Evolutionary conservation across 2,329 filamentous ascomycete genomes (phyloP), one percentile per base, ranked within the genome.

Genomic region (Paracamarosporium sp.): DNA sequence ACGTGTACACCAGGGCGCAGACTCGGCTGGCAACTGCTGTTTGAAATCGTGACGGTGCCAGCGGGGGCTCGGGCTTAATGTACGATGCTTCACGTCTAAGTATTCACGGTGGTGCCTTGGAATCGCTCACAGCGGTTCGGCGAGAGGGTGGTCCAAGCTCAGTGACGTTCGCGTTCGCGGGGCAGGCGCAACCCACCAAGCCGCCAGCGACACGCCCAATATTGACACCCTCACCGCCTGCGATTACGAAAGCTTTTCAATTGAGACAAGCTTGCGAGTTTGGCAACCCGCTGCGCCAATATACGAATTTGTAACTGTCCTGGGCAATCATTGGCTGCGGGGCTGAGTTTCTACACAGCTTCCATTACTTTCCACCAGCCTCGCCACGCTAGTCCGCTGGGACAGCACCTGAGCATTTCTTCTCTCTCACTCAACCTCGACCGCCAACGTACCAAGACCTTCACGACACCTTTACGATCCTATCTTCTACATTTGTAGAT

Each of bases 361-460:
- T 76, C 74, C 68, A 76, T 75, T 73, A 56, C 69, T 67, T 76
- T 76, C 74, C 67, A 69, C 60, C 57, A 64, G 63, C 64, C 62
- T 65, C 61, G 60, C 47, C 59, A 68, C 71, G 72, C 72, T 75
- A 75, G 71, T 70, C 68, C 61, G 63, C 70, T 43, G 41, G 68
- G 33, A 27, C 40, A 64, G 63, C 67, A 68, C 58, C 60, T 62
- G 63, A 59, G 64, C 71, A 74, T 72, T 76, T 75, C 73, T 75
- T 70, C 73, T 62, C 53, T 67, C 63, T 68, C 67, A 63, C 61
- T 60, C 61, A 56, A 60, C 62, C 60, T 68, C 61, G 50, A 56
- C 66, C 59, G 55, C 28, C 22, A 36, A 48, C 55, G 61, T 60
- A 62, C 62, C 48, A 40, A 52, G 57, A 57, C 56, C 55, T 48